A percentile compares a stretch with the other conserved stretches of the same genome.
Evolutionary conservation across 108 stramenopile species (phyloP).

Genomic region (Stephanodiscus triporus): DNA sequence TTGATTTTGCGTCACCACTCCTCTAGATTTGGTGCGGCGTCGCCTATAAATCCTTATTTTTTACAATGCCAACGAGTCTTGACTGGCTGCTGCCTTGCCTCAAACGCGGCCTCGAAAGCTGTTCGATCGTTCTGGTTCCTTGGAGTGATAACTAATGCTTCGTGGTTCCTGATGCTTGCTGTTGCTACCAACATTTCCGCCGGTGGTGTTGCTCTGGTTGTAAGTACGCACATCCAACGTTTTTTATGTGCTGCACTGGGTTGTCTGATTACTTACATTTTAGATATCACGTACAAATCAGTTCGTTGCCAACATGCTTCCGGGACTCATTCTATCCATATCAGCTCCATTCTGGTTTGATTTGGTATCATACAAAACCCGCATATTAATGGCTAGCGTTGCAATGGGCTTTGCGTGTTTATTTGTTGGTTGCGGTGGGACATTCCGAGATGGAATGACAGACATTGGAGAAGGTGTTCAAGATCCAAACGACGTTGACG

Average conservation of each 20-base stretch:
- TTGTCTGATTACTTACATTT: neutral
- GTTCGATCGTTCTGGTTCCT: constrained; percentile 68
- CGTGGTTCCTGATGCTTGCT: constrained; percentile 87
- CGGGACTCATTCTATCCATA: constrained; percentile 62
- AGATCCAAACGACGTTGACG: neutral
- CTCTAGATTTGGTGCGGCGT: too few relatives aligned
- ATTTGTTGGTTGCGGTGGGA: constrained; percentile 57
- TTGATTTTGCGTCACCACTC: too few relatives aligned
- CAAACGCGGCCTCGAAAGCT: constrained; percentile 13
- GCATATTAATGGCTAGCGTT: constrained; percentile 54
- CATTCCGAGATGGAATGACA: constrained; percentile 9
- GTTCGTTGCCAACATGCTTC: constrained; percentile 75
- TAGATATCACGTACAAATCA: neutral
- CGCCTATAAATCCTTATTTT: neutral
- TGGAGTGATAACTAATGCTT: constrained; percentile 80
- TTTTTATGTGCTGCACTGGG: neutral
- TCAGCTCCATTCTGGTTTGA: constrained; percentile 88
- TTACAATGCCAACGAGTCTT: neutral
- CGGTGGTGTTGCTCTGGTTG: constrained; percentile 79
- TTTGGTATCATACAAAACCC: constrained; percentile 60
- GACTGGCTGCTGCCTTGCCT: neutral
- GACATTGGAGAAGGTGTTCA: constrained; percentile 10
- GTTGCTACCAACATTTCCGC: constrained; percentile 76
- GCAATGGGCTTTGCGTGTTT: constrained; percentile 54
- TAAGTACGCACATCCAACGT: neutral